phyloP scores from a whole-genome alignment of 192 early-diverging fungal genomes.

The Dimargaris cristalligena region DNA sequence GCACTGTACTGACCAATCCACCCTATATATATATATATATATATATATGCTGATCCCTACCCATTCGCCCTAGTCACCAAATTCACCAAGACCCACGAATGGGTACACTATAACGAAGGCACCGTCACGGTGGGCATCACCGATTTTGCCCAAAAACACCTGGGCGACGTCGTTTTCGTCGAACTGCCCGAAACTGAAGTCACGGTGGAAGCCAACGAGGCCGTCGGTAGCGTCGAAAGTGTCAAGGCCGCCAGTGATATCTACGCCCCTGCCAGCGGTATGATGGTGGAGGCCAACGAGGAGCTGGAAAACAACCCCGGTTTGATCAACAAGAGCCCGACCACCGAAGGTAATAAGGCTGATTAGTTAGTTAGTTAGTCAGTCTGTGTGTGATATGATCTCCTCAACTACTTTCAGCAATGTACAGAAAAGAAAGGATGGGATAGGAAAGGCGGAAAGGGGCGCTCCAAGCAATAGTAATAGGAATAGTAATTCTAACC shows the following conservation, averaged over 20 bases:
- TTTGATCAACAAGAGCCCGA: constrained; percentile 61
- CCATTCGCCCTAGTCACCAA: constrained; percentile 28
- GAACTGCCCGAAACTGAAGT: constrained; percentile 63
- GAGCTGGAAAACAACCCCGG: constrained; percentile 44
- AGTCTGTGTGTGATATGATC: constrained; percentile 1
- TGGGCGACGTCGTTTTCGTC: constrained; percentile 90
- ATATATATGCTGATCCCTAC: no score
- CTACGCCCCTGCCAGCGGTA: constrained; percentile 69
- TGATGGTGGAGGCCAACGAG: constrained; percentile 62
- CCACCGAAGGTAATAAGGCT: constrained; percentile 41
- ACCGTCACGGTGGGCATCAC: constrained; percentile 83
- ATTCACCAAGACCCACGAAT: constrained; percentile 85
- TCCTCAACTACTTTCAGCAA: constrained; percentile 1
- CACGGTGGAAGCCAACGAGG: constrained; percentile 34
- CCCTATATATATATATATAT: no score
- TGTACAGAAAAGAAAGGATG: constrained; percentile 8
- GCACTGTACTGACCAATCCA: no score
- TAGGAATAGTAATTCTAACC: background rate
- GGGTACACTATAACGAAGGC: constrained; percentile 56
- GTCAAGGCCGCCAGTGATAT: constrained; percentile 93
- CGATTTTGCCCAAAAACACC: constrained; percentile 72
- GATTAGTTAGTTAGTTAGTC: constrained; percentile 1
- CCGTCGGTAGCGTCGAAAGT: constrained; percentile 74
- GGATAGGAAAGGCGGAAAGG: background rate
- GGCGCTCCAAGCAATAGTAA: background rate